Evolutionary conservation across 306 rosid species (phyloP), one percentile per base, ranked within the genome.

Genomic region (Delonix regia): DNA sequence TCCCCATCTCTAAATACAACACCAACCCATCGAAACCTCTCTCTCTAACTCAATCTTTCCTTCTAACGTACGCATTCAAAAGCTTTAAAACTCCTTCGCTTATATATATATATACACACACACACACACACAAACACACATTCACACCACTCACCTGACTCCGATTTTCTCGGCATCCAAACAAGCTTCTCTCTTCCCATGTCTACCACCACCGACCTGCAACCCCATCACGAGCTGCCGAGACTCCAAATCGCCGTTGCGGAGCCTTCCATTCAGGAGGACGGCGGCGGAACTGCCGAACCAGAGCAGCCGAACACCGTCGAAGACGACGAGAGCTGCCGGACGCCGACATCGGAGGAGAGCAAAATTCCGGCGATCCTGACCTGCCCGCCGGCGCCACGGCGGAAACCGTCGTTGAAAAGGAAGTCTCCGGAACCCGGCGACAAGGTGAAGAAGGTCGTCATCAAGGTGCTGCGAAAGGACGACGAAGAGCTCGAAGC

Each of bases 21-120:
- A n/a, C n/a, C n/a, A n/a, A n/a, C n/a, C n/a, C n/a, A n/a, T n/a
- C n/a, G 38, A 34, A 34, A 34, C 38, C 55, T 62, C 51, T 6
- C 33, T 18, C 67, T 44, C 28, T 4, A 0, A 14, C 30, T 24
- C 7, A 61, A 49, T 55, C 68, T 44, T n/a, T 63, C 88, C 88
- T 85, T 85, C 88, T 48, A 85, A 81, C 73, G 71, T 83, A 81
- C 85, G 85, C 85, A 45, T 84, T 77, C 34, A 84, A 76, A 63
- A 34, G 82, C 56, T 84, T 76, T 48, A 72, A 80, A 85, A 78
- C 71, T 70, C 41, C 49, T 62, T 14, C 16, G 3, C 2, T 24
- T 19, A 48, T 15, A 4, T 8, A 16, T 39, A 19, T 6, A 0
- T 56, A 30, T 67, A 67, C 67, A 76, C 81, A 73, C 60, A 75